Conservation (phyloP, 768 basidiomycete species). For the Boletus coccyginus region DNA sequence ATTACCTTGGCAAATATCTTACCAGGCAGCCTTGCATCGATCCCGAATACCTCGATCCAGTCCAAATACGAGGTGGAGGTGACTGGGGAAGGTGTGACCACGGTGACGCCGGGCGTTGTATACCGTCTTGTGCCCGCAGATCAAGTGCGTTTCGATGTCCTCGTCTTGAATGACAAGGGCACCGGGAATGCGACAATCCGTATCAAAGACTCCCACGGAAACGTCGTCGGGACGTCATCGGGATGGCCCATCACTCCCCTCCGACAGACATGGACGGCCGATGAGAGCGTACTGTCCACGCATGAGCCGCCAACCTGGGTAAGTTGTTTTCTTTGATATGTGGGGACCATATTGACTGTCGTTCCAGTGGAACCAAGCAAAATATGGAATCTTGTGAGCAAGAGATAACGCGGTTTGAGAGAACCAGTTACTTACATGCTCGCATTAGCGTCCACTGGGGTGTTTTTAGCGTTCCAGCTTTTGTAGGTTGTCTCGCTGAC, state of each 20-base stretch:
- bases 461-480: slow-evolving; percentile 46
- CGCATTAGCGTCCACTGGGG: slow-evolving; percentile 48
- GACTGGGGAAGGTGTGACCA: slow-evolving; percentile 38
- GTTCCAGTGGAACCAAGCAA: slow-evolving; percentile 47
- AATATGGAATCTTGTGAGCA: slow-evolving; percentile 56
- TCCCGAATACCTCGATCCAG: slow-evolving; percentile 31
- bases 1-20: slow-evolving; percentile 52
- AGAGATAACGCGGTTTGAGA: neutral
- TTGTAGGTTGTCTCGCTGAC: slow-evolving; percentile 19
- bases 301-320: slow-evolving; percentile 60
- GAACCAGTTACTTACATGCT: neutral
- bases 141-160: slow-evolving; percentile 48
- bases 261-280: slow-evolving; percentile 39
- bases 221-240: slow-evolving; percentile 32
- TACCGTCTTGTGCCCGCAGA: slow-evolving; percentile 50
- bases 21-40: slow-evolving; percentile 29
- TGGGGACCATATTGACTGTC: neutral
- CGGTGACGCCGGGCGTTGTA: slow-evolving; percentile 40
- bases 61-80: slow-evolving; percentile 37
- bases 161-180: slow-evolving; percentile 36
- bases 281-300: slow-evolving; percentile 34
- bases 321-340: slow-evolving; percentile 5
- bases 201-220: slow-evolving; percentile 35
- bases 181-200: slow-evolving; percentile 29
- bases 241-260: slow-evolving; percentile 41